These are phyloP conservation scores for Penicillium alfredii DNA, from an alignment of 495 filamentous ascomycete species.

Conservation along the genomic window DNA sequence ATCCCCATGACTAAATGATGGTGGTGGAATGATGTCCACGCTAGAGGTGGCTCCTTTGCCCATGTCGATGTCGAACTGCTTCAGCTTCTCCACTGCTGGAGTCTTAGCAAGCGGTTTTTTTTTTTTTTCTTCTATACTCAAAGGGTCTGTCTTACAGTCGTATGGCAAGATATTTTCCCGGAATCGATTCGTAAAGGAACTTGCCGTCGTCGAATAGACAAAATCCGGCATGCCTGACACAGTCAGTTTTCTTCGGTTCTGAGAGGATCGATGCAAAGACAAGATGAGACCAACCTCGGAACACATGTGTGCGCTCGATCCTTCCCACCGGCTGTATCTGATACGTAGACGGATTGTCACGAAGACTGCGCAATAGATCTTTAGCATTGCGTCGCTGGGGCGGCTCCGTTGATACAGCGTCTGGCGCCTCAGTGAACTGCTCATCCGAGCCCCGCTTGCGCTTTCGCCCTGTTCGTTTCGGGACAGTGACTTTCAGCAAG, in stretches of 20 bases:
- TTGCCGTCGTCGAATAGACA: conserved; percentile 58
- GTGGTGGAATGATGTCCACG: conserved; percentile 73
- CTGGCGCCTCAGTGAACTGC: conserved; percentile 45
- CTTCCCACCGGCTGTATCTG: conserved; percentile 63
- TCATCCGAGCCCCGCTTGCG: conserved; percentile 66
- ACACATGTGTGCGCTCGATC: conserved; percentile 77
- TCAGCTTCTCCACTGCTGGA: conserved; percentile 56
- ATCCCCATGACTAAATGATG: conserved; percentile 59
- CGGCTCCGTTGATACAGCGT: conserved; percentile 2
- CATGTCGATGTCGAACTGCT: conserved; percentile 65
- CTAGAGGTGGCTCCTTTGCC: conserved; percentile 50
- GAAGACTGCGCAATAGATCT: conserved; percentile 57
- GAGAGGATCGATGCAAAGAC: background rate
- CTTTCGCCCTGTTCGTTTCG: conserved; percentile 78
- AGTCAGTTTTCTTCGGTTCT: conserved; percentile 2
- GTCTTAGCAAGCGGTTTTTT: conserved; percentile 1
- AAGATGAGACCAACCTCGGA: conserved; percentile 51
- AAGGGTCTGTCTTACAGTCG: conserved; percentile 48
- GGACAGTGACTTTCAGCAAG: conserved; percentile 79
- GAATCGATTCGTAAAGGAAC: conserved; percentile 60
- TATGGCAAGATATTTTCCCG: conserved; percentile 58
- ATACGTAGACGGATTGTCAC: conserved; percentile 66
- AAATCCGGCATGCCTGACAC: conserved; percentile 60
- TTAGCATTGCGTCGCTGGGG: conserved; percentile 24
- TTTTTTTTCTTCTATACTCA: background rate